Evolutionary conservation across 305 asterid species (phyloP).

Genomic region (Andrographis paniculata): DNA sequence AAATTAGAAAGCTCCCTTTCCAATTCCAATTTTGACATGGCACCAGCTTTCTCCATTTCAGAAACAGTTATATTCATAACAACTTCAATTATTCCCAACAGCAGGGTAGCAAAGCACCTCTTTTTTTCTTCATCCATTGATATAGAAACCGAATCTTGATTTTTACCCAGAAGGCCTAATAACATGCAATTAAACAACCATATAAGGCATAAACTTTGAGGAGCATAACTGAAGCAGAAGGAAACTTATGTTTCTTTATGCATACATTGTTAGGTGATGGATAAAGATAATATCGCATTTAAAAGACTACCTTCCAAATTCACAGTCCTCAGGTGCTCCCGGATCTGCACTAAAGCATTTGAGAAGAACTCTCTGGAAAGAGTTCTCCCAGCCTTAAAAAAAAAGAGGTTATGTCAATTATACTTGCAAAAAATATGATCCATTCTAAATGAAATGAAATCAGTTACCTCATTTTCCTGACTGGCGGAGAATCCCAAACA

Average conservation of each 20-base stretch:
- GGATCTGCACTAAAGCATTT: constrained; percentile 47
- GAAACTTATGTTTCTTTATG: background rate
- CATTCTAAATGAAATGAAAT: constrained; percentile 7
- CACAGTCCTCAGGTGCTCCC: constrained; percentile 51
- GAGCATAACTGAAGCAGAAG: background rate
- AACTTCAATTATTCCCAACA: constrained; percentile 64
- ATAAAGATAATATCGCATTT: background rate
- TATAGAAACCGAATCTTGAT: constrained; percentile 32
- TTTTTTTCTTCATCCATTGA: constrained; percentile 47
- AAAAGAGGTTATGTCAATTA: no score
- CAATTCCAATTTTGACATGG: constrained; percentile 42
- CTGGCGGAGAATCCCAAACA: constrained; percentile 76
- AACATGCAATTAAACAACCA: constrained; percentile 29
- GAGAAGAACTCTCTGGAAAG: constrained; percentile 53
- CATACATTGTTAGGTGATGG: background rate
- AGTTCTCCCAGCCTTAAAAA: constrained; percentile 48
- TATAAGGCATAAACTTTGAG: background rate
- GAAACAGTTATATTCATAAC: constrained; percentile 50
- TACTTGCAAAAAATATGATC: background rate
- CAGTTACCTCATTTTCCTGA: constrained; percentile 63
- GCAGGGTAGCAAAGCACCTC: constrained; percentile 38
- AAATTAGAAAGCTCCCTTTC: constrained; percentile 56
- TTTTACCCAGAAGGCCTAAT: constrained; percentile 54
- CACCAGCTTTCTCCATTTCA: constrained; percentile 50
- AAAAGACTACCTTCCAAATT: constrained; percentile 56